These are phyloP conservation scores for Aspergillus nomiae DNA, from an alignment of 2,329 filamentous ascomycete species.

Conservation along the genomic window DNA sequence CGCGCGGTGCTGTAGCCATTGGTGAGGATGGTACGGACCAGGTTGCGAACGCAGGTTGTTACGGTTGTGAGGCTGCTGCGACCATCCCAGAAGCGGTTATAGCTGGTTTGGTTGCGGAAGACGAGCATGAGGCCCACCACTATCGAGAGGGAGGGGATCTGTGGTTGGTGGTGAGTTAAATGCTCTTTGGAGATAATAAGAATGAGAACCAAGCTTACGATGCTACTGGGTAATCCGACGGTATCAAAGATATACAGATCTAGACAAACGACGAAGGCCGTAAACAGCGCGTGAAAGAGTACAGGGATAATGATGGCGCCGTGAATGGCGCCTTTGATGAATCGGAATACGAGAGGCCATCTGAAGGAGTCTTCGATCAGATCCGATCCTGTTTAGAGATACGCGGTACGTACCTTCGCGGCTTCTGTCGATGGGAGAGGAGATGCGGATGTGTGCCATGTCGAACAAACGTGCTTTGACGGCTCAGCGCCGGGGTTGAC, in stretches of 20 bases:
- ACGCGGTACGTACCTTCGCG: conserved; percentile 27
- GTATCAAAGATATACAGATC: conserved; percentile 54
- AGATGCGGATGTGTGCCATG: conserved; percentile 34
- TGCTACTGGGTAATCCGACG: conserved; percentile 59
- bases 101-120: conserved; percentile 65
- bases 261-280: conserved; percentile 60
- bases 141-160: conserved; percentile 64
- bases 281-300: conserved; percentile 59
- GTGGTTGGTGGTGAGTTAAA: neutral
- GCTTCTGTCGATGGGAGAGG: conserved; percentile 34
- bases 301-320: conserved; percentile 60
- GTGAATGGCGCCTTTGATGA: conserved; percentile 66
- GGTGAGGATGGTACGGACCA: conserved; percentile 59
- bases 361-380: conserved; percentile 32
- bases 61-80: conserved; percentile 59
- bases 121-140: conserved; percentile 69
- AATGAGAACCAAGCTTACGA: conserved; percentile 44
- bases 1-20: conserved; percentile 43
- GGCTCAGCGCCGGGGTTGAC: conserved; percentile 33
- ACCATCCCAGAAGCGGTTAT: conserved; percentile 67
- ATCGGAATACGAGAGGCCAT: conserved; percentile 65
- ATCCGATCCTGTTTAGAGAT: neutral
- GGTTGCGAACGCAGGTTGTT: conserved; percentile 61
- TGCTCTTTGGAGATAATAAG: neutral
- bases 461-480: conserved; percentile 29